Evolutionary conservation across 768 basidiomycete species (phyloP).

Genomic region (Coprinopsis strossmayeri): DNA sequence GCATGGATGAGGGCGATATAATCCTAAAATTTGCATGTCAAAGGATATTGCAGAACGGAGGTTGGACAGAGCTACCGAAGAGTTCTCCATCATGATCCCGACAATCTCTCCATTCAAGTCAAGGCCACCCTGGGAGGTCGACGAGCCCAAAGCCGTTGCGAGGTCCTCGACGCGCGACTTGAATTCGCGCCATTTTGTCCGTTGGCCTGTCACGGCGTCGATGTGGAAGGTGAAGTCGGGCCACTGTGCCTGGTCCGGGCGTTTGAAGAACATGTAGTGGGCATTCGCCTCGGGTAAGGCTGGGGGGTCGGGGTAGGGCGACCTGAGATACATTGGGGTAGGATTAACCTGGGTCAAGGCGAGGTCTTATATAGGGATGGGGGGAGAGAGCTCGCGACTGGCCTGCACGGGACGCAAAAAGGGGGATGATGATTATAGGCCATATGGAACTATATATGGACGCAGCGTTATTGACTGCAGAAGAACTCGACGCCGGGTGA

Average conservation of each 20-base stretch:
- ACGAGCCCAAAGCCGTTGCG: conserved; percentile 50
- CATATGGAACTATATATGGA: too few species aligned
- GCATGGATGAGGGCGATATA: conserved; percentile 28
- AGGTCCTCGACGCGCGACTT: conserved; percentile 43
- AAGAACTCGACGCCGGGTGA: too few species aligned
- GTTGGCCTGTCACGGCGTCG: conserved; percentile 45
- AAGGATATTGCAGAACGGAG: background rate
- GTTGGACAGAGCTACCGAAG: conserved; percentile 38
- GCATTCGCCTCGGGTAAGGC: conserved; percentile 43
- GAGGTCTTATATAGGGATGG: too few species aligned
- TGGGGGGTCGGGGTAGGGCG: conserved; percentile 49
- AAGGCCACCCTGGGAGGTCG: conserved; percentile 45
- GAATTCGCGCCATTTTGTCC: conserved; percentile 42
- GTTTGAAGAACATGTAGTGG: conserved; percentile 47
- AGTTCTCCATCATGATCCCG: conserved; percentile 68
- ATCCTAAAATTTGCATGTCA: conserved; percentile 20
- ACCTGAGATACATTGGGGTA: conserved; percentile 46
- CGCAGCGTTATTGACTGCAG: too few species aligned
- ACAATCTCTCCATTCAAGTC: conserved; percentile 56
- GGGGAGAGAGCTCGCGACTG: too few species aligned
- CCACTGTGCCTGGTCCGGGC: conserved; percentile 49
- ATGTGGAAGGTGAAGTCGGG: conserved; percentile 51
- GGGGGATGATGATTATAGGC: too few species aligned
- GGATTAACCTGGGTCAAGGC: background rate
- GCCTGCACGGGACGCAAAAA: too few species aligned